Evolutionary conservation across 495 filamentous ascomycete genomes (phyloP).

Genomic region (Hypoxylon rickii): DNA sequence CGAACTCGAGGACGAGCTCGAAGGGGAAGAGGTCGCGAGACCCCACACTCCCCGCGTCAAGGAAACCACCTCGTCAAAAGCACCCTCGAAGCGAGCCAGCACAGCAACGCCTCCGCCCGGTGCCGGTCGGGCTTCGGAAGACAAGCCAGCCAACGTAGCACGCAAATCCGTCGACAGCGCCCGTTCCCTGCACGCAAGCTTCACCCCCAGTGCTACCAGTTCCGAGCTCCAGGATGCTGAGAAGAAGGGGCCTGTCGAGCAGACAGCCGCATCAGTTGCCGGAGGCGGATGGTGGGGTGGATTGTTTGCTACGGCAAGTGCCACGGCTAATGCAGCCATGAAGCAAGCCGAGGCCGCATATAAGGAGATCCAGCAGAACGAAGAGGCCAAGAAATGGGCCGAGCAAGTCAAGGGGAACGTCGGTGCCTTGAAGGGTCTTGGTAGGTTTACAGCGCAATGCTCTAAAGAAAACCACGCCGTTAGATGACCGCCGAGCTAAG

Average conservation of each 20-base stretch:
- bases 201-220: constrained; percentile 55
- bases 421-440: constrained; percentile 75
- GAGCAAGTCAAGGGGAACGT: constrained; percentile 93
- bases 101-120: constrained; percentile 59
- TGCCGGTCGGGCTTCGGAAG: constrained; percentile 64
- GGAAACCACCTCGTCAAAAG: constrained; percentile 58
- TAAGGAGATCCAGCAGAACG: constrained; percentile 93
- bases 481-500: background rate
- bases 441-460: constrained; percentile 55
- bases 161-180: constrained; percentile 79
- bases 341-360: constrained; percentile 93
- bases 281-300: constrained; percentile 93
- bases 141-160: constrained; percentile 43
- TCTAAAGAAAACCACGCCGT: background rate
- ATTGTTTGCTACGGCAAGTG: constrained; percentile 65
- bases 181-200: constrained; percentile 65
- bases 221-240: constrained; percentile 58
- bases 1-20: constrained; percentile 77
- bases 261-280: constrained; percentile 45
- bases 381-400: constrained; percentile 95
- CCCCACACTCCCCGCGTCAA: constrained; percentile 83
- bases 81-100: constrained; percentile 60
- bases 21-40: constrained; percentile 67
- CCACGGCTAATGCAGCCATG: constrained; percentile 77
- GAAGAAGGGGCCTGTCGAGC: constrained; percentile 48